Evolutionary conservation across 345 rosid genomes (phyloP), one percentile per base, ranked within the genome.

Genomic region (Salix udensis): DNA sequence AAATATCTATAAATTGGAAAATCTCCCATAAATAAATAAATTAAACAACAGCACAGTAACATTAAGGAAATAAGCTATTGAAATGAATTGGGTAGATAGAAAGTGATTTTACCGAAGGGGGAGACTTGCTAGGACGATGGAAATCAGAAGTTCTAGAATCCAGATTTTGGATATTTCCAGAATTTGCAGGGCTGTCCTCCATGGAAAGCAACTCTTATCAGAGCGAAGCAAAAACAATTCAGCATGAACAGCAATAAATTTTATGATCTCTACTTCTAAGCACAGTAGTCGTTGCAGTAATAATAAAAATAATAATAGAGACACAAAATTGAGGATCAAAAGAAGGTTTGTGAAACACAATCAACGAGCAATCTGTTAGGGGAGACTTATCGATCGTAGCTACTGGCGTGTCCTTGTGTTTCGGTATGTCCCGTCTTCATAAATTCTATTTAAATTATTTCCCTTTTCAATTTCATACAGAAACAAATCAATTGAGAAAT

Each of bases 101-200:
- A n/a, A 55, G 28, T 55, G 14, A 55, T 55, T 55, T 55, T 55
- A 55, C 62, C 14, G 6, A 55, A 9, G 62, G 13, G 23, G 37
- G 68, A 65, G 68, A 65, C 16, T 5, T 65, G n/a, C 21, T 8
- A 19, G 39, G 39, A 30, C 9, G 68, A 26, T 65, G 26, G 36
- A 42, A 74, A 68, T 52, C 76, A 68, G 60, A 67, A 79, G 77
- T 82, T 84, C 84, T 79, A 77, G 78, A 73, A 58, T 67, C 73
- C 74, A 73, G 68, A 6, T 52, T 18, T n/a, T 23, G 64, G 12
- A 7, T 23, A n/a, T 81, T 7, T 53, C 65, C n/a, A 15, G 61
- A 58, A 67, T 74, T 65, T 23, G 31, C 67, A 64, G 70, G 52
- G 70, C 52, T 58, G 61, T 34, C 82, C 68, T 82, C 88, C 88